A percentile compares a stretch with the other conserved stretches of the same genome.
These are phyloP conservation scores for Ganoderma sp. DNA, from an alignment of 1,284 basidiomycete genomes.

Conservation along the genomic window DNA sequence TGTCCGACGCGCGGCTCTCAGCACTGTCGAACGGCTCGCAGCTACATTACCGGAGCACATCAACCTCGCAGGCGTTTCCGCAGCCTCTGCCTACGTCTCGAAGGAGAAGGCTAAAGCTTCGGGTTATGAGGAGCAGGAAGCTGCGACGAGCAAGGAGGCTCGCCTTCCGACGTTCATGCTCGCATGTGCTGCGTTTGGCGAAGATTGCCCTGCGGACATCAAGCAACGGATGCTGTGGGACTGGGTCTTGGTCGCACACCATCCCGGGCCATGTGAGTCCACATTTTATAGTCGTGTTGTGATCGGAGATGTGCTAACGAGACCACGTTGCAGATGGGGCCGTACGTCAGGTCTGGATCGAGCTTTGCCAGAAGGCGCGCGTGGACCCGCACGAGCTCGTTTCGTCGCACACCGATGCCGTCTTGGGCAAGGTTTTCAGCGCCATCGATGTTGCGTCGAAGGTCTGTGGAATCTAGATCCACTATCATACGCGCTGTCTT, in stretches of 20 bases:
- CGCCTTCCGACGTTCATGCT: slow-evolving; percentile 58
- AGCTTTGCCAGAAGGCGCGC: slow-evolving; percentile 72
- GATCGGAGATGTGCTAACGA: background rate
- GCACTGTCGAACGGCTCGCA: slow-evolving; percentile 48
- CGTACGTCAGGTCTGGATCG: slow-evolving; percentile 81
- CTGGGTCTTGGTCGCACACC: slow-evolving; percentile 76
- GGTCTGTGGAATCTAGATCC: slow-evolving; percentile 41
- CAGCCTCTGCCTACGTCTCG: slow-evolving; percentile 55
- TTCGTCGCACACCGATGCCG: slow-evolving; percentile 51
- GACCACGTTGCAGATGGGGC: slow-evolving; percentile 48
- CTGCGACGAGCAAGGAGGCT: slow-evolving; percentile 51
- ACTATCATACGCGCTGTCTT: background rate
- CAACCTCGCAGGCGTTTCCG: slow-evolving; percentile 60
- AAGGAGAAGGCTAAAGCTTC: slow-evolving; percentile 32
- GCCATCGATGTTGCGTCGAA: slow-evolving; percentile 51
- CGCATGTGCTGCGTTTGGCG: slow-evolving; percentile 52
- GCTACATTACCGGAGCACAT: slow-evolving; percentile 51
- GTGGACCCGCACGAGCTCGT: slow-evolving; percentile 74
- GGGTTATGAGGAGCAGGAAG: slow-evolving; percentile 39
- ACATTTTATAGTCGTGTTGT: background rate
- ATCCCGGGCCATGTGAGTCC: slow-evolving; percentile 64
- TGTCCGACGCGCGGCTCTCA: slow-evolving; percentile 56
- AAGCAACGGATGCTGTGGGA: slow-evolving; percentile 58
- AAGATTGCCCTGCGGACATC: slow-evolving; percentile 44
- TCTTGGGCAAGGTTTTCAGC: slow-evolving; percentile 57